Conservation (phyloP, 2,329 filamentous ascomycete genomes). For the Bipolaris cookei region DNA sequence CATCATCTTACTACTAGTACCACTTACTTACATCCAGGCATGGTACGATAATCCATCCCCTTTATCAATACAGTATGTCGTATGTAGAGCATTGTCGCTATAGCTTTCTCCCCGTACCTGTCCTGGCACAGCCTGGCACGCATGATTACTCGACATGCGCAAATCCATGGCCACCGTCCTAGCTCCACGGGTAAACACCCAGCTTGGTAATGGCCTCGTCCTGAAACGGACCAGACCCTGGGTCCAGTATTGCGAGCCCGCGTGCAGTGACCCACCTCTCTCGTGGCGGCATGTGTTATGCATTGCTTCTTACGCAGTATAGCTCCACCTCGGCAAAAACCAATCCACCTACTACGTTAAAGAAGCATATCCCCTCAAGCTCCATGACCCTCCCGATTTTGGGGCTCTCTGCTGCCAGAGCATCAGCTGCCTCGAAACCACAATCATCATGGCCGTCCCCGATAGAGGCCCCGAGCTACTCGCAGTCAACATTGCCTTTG, state of each 20-base stretch:
- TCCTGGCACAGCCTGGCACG: constrained; percentile 5
- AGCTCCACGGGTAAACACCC: constrained; percentile 21
- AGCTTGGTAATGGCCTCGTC: constrained; percentile 16
- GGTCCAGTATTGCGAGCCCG: constrained; percentile 18
- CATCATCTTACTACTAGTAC: no score
- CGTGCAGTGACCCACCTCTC: constrained; percentile 27
- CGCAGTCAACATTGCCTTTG: constrained; percentile 39
- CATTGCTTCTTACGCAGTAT: constrained; percentile 11
- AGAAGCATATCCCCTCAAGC: constrained; percentile 15
- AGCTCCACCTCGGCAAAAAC: constrained; percentile 18
- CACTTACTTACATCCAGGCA: no score
- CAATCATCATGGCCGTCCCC: constrained; percentile 36
- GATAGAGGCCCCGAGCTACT: constrained; percentile 44
- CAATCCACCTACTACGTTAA: constrained; percentile 22
- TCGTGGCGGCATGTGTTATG: constrained; percentile 26
- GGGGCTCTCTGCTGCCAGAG: constrained; percentile 14
- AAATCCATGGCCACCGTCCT: constrained; percentile 5
- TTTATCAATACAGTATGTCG: constrained; percentile 6
- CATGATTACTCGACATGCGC: constrained; percentile 17
- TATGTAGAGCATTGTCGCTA: no score
- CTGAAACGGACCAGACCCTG: constrained; percentile 32
- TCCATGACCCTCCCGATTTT: constrained; percentile 4
- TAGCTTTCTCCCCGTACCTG: not conserved
- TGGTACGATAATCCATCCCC: constrained; percentile 1
- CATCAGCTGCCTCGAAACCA: constrained; percentile 6